phyloP scores from a whole-genome alignment of 495 filamentous ascomycete species.

The Pseudevernia furfuracea region DNA sequence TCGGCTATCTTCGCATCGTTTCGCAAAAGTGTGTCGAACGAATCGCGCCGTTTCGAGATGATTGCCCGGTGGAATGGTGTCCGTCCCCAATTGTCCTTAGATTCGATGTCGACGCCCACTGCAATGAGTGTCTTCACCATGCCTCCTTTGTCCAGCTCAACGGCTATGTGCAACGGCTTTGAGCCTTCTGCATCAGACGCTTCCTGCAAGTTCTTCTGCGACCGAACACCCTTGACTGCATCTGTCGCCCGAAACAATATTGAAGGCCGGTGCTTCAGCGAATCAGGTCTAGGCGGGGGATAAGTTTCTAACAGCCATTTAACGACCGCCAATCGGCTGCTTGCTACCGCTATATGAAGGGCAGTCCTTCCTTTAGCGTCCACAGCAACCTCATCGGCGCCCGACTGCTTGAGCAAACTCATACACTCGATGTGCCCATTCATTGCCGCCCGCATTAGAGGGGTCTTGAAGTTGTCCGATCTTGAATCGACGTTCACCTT shows the following conservation, averaged over 20 bases:
- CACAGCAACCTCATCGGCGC: constrained; percentile 21
- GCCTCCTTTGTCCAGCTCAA: constrained; percentile 5
- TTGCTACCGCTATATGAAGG: constrained; percentile 16
- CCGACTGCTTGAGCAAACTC: constrained; percentile 14
- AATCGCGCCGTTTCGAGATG: constrained; percentile 8
- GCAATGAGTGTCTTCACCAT: constrained; percentile 24
- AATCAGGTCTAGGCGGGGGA: constrained; percentile 7
- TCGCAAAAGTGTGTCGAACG: constrained; percentile 13
- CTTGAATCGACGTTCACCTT: constrained; percentile 12
- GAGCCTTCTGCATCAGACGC: constrained; percentile 17
- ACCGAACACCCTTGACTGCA: constrained; percentile 11
- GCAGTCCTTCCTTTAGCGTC: constrained; percentile 15
- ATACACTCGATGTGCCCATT: constrained; percentile 15
- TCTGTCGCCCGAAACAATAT: constrained; percentile 14
- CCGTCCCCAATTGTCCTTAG: constrained; percentile 24
- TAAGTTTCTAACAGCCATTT: constrained; percentile 19
- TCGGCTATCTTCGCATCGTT: constrained; percentile 10
- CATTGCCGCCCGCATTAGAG: constrained; percentile 21
- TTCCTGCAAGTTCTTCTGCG: constrained; percentile 15
- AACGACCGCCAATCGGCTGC: constrained; percentile 13
- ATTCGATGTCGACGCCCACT: constrained; percentile 26
- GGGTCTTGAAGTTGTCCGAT: constrained; percentile 14
- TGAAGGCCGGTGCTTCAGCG: constrained; percentile 11
- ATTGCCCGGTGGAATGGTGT: constrained; percentile 16
- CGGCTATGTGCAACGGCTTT: constrained; percentile 20